Percentiles rank a stretch among this genome's conserved stretches.
phyloP scores from a whole-genome alignment of 163 green algal species.

The Coccomyxa subellipsoidea region DNA sequence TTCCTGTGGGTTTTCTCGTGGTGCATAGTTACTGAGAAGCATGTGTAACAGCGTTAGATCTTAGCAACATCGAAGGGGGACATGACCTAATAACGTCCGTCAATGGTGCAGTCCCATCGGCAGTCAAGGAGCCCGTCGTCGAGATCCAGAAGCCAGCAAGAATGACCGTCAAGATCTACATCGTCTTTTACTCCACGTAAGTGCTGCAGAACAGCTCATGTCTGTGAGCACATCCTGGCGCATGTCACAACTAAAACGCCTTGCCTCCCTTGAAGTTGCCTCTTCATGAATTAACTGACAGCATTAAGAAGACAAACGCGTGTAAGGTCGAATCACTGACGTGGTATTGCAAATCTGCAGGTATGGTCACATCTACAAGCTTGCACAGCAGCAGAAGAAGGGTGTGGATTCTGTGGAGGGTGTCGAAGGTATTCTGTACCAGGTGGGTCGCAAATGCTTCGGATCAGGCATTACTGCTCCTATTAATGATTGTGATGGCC shows the following conservation, averaged over 20 bases:
- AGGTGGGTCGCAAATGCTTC: no score
- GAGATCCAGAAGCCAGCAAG: neutral
- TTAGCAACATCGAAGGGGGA: no score
- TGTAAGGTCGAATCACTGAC: no score
- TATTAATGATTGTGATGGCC: no score
- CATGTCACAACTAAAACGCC: neutral
- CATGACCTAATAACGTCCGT: neutral
- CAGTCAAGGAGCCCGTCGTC: neutral
- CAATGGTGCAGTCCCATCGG: neutral
- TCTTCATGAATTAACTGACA: neutral
- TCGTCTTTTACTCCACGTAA: slow-evolving; percentile 36
- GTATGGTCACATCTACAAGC: slow-evolving; percentile 67
- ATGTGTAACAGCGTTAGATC: no score
- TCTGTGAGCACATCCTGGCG: neutral
- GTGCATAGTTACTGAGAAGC: no score
- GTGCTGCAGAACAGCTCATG: neutral
- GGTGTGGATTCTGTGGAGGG: slow-evolving; percentile 70
- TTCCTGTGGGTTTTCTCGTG: no score
- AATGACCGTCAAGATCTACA: slow-evolving; percentile 23
- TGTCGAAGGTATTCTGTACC: slow-evolving; percentile 64
- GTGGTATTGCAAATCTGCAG: no score
- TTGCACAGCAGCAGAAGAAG: slow-evolving; percentile 62
- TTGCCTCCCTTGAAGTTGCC: neutral
- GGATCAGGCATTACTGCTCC: no score
- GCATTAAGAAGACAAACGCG: no score